Evolutionary conservation across 176 grass and related monocot species (phyloP).

Genomic region (Ampelocalamus luodianensis): DNA sequence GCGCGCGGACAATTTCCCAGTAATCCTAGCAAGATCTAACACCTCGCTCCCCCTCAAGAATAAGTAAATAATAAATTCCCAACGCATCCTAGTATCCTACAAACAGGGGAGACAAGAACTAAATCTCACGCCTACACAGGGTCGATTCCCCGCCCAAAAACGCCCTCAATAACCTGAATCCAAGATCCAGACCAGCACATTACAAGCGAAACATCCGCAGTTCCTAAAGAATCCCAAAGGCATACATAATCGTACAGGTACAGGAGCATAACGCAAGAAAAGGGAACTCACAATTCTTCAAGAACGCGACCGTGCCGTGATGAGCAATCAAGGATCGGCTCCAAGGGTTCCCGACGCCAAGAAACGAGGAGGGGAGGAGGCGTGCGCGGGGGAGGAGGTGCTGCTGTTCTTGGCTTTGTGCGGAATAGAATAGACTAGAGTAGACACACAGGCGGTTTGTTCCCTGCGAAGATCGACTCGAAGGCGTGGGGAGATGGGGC

Average conservation of each 20-base stretch:
- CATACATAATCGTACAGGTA: not conserved
- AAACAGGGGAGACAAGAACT: not conserved
- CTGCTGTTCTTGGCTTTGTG: not conserved
- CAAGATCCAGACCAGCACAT: conserved; percentile 15
- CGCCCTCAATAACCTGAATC: not conserved
- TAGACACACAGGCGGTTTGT: not conserved
- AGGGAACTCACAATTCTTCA: conserved; percentile 36
- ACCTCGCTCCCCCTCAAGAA: not conserved
- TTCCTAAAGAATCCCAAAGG: too few relatives aligned
- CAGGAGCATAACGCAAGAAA: not conserved
- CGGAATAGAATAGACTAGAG: not conserved
- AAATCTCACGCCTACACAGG: not conserved
- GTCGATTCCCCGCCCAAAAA: not conserved
- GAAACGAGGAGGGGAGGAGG: not conserved
- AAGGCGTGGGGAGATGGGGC: not conserved
- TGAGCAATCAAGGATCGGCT: not conserved
- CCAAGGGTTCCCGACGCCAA: not conserved
- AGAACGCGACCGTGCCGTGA: not conserved
- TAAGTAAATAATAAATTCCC: not conserved
- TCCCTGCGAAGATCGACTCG: not conserved
- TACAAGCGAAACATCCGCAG: not conserved
- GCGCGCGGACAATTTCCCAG: not conserved
- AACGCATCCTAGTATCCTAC: not conserved
- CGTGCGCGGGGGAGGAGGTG: not conserved
- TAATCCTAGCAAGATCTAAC: not conserved